Percentiles rank a stretch among this genome's conserved stretches.
Conservation (phyloP, 331 rosid genomes). For the Malus hybrid region DNA sequence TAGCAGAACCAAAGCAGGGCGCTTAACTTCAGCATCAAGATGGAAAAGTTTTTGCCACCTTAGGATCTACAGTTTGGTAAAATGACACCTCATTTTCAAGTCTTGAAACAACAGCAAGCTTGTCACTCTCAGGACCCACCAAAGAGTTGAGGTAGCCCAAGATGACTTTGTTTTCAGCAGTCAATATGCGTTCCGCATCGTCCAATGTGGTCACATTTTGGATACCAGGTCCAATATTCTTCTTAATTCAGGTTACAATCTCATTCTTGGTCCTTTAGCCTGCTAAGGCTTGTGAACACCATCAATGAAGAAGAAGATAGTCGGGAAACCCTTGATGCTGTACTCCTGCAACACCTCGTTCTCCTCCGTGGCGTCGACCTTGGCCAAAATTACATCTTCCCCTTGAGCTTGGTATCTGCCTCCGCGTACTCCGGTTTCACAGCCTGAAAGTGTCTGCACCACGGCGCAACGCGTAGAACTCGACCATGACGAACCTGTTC, state of each 20-base stretch:
- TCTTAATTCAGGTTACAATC: constrained; percentile 87
- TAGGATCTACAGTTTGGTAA: constrained; percentile 82
- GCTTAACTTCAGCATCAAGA: constrained; percentile 63
- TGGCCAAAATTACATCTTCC: constrained; percentile 62
- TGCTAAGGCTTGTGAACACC: constrained; percentile 69
- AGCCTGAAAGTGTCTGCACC: constrained; percentile 99
- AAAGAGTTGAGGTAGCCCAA: constrained; percentile 84
- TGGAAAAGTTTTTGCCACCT: constrained; percentile 89
- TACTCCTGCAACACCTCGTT: constrained; percentile 68
- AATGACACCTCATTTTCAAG: constrained; percentile 86
- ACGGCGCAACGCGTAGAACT: constrained; percentile 75
- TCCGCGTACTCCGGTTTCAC: constrained; percentile 86
- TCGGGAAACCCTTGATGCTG: constrained; percentile 83
- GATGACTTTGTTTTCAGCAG: constrained; percentile 65
- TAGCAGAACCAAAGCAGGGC: constrained; percentile 74
- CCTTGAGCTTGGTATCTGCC: constrained; percentile 82
- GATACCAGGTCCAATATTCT: constrained; percentile 89
- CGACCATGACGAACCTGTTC: constrained; percentile 73
- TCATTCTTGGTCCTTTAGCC: constrained; percentile 77
- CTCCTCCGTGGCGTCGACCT: constrained; percentile 88
- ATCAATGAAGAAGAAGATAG: constrained; percentile 63
- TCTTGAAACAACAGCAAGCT: constrained; percentile 85
- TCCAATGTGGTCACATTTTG: constrained; percentile 69
- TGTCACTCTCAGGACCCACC: constrained; percentile 88
- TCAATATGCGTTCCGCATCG: constrained; percentile 65